Conservation (phyloP, 202 grass and related monocot genomes). For the Digitaria exilis region DNA sequence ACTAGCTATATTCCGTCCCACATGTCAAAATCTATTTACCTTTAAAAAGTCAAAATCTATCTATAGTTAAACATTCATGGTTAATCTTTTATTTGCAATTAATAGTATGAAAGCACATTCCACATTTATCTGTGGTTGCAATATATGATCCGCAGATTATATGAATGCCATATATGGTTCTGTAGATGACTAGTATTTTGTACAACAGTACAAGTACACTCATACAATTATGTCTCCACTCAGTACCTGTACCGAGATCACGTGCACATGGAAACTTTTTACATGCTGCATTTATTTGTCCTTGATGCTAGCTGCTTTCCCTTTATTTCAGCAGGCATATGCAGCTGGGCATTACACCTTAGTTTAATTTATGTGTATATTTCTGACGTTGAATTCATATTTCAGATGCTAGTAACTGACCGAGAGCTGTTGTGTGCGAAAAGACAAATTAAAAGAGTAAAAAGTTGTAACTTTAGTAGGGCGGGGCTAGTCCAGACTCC, state of each 20-base stretch:
- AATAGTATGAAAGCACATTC: conserved; percentile 6
- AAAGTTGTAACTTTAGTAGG: background rate
- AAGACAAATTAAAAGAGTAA: background rate
- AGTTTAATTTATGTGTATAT: too few relatives aligned
- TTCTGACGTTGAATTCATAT: too few relatives aligned
- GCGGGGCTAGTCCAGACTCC: background rate
- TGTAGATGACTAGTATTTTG: conserved; percentile 35
- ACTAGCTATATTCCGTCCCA: too few relatives aligned
- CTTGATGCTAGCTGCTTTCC: too few relatives aligned
- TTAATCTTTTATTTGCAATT: conserved; percentile 5
- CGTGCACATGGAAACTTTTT: conserved; percentile 14
- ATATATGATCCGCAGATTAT: background rate
- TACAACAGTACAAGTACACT: conserved; percentile 20
- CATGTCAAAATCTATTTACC: background rate
- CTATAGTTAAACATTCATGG: background rate
- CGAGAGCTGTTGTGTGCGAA: background rate
- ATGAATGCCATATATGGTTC: background rate
- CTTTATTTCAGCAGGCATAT: too few relatives aligned
- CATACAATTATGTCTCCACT: conserved; percentile 47
- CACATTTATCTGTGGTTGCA: background rate
- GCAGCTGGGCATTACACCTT: too few relatives aligned
- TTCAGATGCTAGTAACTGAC: background rate
- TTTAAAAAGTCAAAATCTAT: background rate
- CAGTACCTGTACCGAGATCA: conserved; percentile 27
- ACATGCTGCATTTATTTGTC: background rate